Base-by-base conservation (phyloP, 2,329 filamentous ascomycete genomes). In the Aspergillus sergii region DNA sequence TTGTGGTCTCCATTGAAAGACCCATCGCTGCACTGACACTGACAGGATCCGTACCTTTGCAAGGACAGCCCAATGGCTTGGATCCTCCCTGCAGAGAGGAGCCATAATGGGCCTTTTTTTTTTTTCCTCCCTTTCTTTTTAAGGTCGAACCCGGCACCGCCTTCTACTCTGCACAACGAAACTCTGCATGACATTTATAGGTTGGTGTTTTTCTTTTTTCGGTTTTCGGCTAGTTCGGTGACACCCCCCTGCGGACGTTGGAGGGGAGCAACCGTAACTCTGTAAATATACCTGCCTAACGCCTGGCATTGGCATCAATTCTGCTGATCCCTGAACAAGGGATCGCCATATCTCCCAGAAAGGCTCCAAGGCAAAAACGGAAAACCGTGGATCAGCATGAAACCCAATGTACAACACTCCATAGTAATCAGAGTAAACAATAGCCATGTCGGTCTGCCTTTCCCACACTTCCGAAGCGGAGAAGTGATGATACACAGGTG, bases 1-100 rank as follows among this genome's bases (percentile, higher is more conserved):
- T 39, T 55, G 9, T 55, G 32, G 28, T 50, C 46, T 50, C 46
- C 46, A 28, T 28, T 28, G 26, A 50, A 11, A 16, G 23, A 50
- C 46, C 46, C 46, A 50, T 50, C 26, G 21, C 48, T 51, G 48
- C 48, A 51, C 48, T 51, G 48, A 51, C 48, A 51, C 28, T 51
- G 48, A 51, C 48, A 51, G 48, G 48, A 34, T 32, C 48, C 28
- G 48, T 51, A 51, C 48, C 48, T 51, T 51, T 32, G 28, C n/a
- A 51, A 32, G 14, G 26, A 19, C 48, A 21, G 28, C 28, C 28
- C 28, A 32, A 51, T 32, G 26, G 28, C 16, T 30, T 32, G 48
- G 48, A 32, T 32, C 48, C 28, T 51, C 28, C 48, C 30, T 51
- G 48, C 28, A 32, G 28, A 51, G 48, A 51, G 19, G 3, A 12